Evolutionary conservation across 2,329 filamentous ascomycete species (phyloP), one percentile per base, ranked within the genome.

Genomic region (Cryphonectria nitschkei): DNA sequence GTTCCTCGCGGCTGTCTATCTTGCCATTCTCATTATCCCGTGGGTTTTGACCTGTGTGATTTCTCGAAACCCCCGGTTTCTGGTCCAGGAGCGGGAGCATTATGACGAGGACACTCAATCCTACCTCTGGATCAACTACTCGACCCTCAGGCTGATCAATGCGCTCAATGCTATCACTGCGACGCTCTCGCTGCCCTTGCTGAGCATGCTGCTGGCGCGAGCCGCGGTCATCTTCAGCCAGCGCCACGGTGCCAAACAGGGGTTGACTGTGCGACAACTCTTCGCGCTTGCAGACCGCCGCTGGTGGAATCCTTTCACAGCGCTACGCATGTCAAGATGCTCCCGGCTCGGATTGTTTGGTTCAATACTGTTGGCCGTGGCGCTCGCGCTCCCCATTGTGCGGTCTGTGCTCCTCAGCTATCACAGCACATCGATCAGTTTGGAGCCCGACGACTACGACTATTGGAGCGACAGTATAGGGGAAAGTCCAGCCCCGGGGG

Each of bases 211-310:
- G 22, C 60, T 76, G 22, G 75, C 73, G 9, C 71, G 73, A 16
- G 74, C 73, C n/a, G 74, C 74, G 22, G 70, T 76, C 34, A 70
- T 74, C 22, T 73, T 73, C 68, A 69, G 72, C 14, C 74, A 74
- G 72, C 73, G 75, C 22, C 71, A 71, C 3, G 54, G 64, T 6
- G 54, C 43, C 1, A 66, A 66, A 56, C 73, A 76, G 66, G 69
- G 67, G 41, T 69, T 75, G 43, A 74, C 60, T 26, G 58, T 72
- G 16, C 68, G 71, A n/a, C 75, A 76, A 61, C 68, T 76, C 8
- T 76, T 75, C 54, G 71, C 71, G 19, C 75, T 76, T 4, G 75
- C 75, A 5, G 75, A 76, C 29, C 73, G 70, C 29, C 62, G 61
- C 11, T 75, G 75, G 74, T 70, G 70, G 16, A 72, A 67, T 37